Evolutionary conservation across 768 basidiomycete genomes (phyloP), one percentile per base, ranked within the genome.

Genomic region (Asterophora lycoperdoides): DNA sequence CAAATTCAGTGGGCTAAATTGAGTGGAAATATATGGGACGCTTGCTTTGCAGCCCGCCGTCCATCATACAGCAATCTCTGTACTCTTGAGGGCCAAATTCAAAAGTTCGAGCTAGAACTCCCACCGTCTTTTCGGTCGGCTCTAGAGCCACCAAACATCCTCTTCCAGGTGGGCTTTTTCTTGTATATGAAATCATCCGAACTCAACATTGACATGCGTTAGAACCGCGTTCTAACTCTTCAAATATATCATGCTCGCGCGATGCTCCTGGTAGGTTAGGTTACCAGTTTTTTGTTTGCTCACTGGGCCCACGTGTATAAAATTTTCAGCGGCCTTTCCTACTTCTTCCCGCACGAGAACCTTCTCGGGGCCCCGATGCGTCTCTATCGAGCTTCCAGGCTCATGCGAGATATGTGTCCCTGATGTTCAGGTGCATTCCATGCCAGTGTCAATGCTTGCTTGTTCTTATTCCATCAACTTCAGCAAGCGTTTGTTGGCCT

Each of bases 1-100:
- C 49, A 51, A 51, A 55, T 55, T 19, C 44, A 40, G 9, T 55
- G 54, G 54, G 40, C 54, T 19, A 55, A 37, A 23, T 26, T 55
- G 34, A 30, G 48, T n/a, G 40, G 54, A 9, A 44, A 38, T 17
- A 20, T 55, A 26, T 55, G 49, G 49, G 54, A 55, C 19, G 46
- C n/a, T 2, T 55, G 49, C 40, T 55, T 51, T 36, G 33, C 45
- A 13, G 32, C 32, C 14, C 35, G 26, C 8, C 20, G 18, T 5
- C 49, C 50, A 8, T 20, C 54, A 13, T 55, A 51, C 37, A 37
- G 26, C 19, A 15, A 17, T 20, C 15, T 55, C 4, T 29, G 51
- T 19, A 10, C 40, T 20, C 17, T 55, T 23, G 54, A 55, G 20
- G 18, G 42, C 30, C 41, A 44, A n/a, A 44, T 48, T 32, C 39